Evolutionary conservation across 1,284 basidiomycete genomes (phyloP).

Genomic region (Phlebopus sp.): DNA sequence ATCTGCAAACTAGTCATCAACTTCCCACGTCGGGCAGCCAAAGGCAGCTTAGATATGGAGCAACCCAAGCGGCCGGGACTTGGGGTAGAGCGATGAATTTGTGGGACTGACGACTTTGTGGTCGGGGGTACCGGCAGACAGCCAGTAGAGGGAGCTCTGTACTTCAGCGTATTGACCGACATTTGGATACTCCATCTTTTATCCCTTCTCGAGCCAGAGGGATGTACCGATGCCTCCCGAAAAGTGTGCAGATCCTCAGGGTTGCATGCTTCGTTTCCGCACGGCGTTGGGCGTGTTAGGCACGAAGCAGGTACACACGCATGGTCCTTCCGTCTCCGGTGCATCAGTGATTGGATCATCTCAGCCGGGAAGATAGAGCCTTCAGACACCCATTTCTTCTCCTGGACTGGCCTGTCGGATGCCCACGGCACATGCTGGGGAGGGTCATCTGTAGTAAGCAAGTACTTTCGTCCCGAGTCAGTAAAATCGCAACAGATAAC

Average conservation of each 20-base stretch:
- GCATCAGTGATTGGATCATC: constrained; percentile 32
- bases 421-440: constrained; percentile 49
- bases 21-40: constrained; percentile 56
- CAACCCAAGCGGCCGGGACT: too few relatives aligned
- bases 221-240: constrained; percentile 3
- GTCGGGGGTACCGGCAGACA: neutral
- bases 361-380: constrained; percentile 49
- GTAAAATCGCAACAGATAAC: constrained; percentile 1
- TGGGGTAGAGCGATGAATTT: too few relatives aligned
- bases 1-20: constrained; percentile 41
- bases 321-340: constrained; percentile 17
- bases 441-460: constrained; percentile 31
- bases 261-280: neutral
- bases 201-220: constrained; percentile 2
- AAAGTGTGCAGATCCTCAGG: constrained; percentile 3
- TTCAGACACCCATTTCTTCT: constrained; percentile 47
- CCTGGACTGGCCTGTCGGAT: constrained; percentile 28
- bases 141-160: too few relatives aligned
- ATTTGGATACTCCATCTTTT: constrained; percentile 1
- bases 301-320: constrained; percentile 1
- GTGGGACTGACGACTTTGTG: neutral
- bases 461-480: constrained; percentile 26
- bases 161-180: too few relatives aligned
- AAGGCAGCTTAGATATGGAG: constrained; percentile 25
- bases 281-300: constrained; percentile 2